Evolutionary conservation across 2,329 filamentous ascomycete species (phyloP).

Genomic region (Annulohypoxylon truncatum): DNA sequence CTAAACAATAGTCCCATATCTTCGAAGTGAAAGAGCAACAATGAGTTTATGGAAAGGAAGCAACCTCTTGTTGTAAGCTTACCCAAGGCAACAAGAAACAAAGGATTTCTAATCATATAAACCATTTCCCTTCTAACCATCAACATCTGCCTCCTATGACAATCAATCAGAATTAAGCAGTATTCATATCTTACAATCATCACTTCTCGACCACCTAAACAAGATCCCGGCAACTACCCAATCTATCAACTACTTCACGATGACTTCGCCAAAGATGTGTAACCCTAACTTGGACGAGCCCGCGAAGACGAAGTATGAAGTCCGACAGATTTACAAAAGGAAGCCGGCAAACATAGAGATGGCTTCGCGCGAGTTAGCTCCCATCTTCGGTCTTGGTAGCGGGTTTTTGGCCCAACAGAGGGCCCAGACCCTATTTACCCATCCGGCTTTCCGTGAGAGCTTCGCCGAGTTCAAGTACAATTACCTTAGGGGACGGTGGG

Average conservation of each 20-base stretch:
- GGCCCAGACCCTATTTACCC: constrained; percentile 40
- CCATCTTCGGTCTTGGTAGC: constrained; percentile 41
- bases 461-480: constrained; percentile 36
- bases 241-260: background rate
- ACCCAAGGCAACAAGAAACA: background rate
- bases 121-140: background rate
- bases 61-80: background rate
- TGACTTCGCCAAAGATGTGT: background rate
- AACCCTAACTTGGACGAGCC: constrained; percentile 32
- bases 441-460: constrained; percentile 26
- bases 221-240: background rate
- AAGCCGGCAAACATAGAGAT: constrained; percentile 33
- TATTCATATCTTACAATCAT: background rate
- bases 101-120: background rate
- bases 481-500: constrained; percentile 34
- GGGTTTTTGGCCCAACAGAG: constrained; percentile 30
- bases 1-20: background rate
- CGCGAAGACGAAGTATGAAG: constrained; percentile 28
- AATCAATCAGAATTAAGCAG: background rate
- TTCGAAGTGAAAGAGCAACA: background rate
- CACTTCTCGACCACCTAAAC: background rate
- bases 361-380: constrained; percentile 38
- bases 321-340: constrained; percentile 36
- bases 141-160: background rate
- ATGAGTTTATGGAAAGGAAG: background rate